Conservation (phyloP, 805 yeast genomes). For the Wickerhamomyces chaumierensis region DNA sequence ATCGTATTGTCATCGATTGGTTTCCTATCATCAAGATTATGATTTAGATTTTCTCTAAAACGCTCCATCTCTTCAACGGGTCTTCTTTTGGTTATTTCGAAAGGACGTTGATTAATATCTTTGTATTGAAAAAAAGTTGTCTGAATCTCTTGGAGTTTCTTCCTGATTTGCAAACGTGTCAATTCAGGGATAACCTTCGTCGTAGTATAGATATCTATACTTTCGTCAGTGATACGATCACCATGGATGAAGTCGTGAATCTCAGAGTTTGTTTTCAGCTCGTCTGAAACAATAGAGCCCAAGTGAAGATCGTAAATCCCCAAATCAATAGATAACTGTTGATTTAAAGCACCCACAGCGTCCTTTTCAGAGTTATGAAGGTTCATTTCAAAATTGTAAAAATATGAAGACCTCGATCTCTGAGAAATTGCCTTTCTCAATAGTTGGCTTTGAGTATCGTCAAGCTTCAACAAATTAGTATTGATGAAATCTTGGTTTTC, state of each 20-base stretch:
- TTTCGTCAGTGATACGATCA: no score
- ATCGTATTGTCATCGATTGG: no score
- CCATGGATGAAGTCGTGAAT: no score
- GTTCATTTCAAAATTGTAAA: background rate
- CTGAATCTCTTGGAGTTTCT: background rate
- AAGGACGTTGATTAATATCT: constrained; percentile 4
- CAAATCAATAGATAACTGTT: constrained; percentile 1
- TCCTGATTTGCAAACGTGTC: background rate
- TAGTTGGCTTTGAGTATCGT: background rate
- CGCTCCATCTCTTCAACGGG: no score
- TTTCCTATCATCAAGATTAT: no score
- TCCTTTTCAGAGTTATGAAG: background rate
- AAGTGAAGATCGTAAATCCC: constrained; percentile 2
- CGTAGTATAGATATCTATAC: constrained; percentile 2
- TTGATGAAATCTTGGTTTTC: no score
- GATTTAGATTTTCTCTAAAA: no score
- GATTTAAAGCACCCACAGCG: background rate
- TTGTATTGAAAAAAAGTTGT: constrained; percentile 2
- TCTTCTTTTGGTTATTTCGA: constrained; percentile 10
- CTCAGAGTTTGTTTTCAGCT: no score
- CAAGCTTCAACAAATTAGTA: no score
- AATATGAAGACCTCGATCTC: background rate
- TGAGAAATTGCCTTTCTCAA: background rate
- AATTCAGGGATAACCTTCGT: background rate
- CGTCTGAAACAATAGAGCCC: no score